phyloP scores from a whole-genome alignment of 306 rosid species.

The Quercus engelmannii region DNA sequence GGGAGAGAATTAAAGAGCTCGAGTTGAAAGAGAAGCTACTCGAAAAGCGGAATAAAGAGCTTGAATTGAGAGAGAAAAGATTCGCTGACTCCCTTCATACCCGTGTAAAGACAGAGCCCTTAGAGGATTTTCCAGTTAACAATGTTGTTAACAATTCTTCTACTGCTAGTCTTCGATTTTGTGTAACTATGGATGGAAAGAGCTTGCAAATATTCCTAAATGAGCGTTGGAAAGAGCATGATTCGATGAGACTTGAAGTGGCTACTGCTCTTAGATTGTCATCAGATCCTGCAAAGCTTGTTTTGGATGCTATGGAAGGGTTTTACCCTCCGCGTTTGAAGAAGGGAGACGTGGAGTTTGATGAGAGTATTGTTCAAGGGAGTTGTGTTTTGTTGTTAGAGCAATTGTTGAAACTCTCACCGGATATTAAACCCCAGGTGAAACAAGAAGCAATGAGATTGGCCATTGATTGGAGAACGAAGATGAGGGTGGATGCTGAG shows the following conservation, averaged over 20 bases:
- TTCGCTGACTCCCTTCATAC: neutral
- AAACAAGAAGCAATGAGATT: constrained; percentile 35
- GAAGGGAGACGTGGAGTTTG: constrained; percentile 10
- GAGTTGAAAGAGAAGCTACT: too few relatives aligned
- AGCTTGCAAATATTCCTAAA: constrained; percentile 28
- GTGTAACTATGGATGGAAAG: constrained; percentile 13
- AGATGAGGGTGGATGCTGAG: constrained; percentile 8
- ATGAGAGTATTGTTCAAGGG: constrained; percentile 26
- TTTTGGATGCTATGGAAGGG: constrained; percentile 36
- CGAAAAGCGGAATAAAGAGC: too few relatives aligned
- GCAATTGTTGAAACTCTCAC: constrained; percentile 32
- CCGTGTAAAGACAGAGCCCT: too few relatives aligned
- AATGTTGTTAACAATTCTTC: too few relatives aligned
- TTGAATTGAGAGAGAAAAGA: constrained; percentile 7
- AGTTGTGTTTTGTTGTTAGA: constrained; percentile 36
- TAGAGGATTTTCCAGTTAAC: too few relatives aligned
- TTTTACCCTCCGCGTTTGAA: constrained; percentile 28
- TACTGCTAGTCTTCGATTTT: too few relatives aligned
- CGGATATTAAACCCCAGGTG: constrained; percentile 28
- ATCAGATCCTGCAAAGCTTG: constrained; percentile 35
- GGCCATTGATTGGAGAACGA: constrained; percentile 41
- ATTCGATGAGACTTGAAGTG: constrained; percentile 11
- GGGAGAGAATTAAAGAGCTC: too few relatives aligned
- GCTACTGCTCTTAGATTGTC: constrained; percentile 28
- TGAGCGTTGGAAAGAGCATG: constrained; percentile 28